Base-by-base conservation (phyloP, 1,284 basidiomycete species). In the Cryptococcus sp. region DNA sequence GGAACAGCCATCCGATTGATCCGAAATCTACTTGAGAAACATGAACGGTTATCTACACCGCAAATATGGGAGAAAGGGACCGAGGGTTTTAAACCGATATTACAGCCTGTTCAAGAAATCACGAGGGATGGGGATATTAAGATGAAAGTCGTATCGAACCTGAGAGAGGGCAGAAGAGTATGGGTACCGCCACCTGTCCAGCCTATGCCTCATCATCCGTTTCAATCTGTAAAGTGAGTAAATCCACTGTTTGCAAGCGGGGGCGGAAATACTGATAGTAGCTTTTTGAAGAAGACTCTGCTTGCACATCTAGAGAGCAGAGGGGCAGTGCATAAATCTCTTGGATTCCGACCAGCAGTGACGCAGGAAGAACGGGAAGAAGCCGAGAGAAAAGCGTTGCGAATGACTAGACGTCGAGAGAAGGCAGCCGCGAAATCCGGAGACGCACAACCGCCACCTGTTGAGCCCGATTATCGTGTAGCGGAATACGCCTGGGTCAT, bases 71-170 rank as follows among this genome's bases (percentile, higher is more conserved):
- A 52, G 22, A 32, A 49, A 28, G 60, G 56, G 1, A 66, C 64
- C 0, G 53, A 48, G n/a, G 47, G 50, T 21, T 39, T 53, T 9
- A 49, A 55, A 18, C 60, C 62, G 9, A 19, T 55, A 0, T 16
- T 66, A 13, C 50, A 44, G 28, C 53, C 59, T 4, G 32, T 51
- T 10, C 51, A 52, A 13, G 52, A 45, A 36, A 34, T 61, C 13
- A 44, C 48, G 37, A 46, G 50, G n/a, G 44, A 63, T 45, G 64
- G 64, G 7, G 32, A 57, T 24, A 62, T 66, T 2, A 14, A 59
- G 23, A 64, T 66, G 62, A 64, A 64, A 54, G 52, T 52, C 28
- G 62, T 63, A 4, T 47, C 59, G 21, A 66, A 60, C 41, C 57
- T 61, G 43, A 47, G 64, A 16, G 64, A 66, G 39, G 64, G 64